Evolutionary conservation across 1,139 yeast species (phyloP), one percentile per base, ranked within the genome.

Genomic region (Yamadazyma atmosphaerica): DNA sequence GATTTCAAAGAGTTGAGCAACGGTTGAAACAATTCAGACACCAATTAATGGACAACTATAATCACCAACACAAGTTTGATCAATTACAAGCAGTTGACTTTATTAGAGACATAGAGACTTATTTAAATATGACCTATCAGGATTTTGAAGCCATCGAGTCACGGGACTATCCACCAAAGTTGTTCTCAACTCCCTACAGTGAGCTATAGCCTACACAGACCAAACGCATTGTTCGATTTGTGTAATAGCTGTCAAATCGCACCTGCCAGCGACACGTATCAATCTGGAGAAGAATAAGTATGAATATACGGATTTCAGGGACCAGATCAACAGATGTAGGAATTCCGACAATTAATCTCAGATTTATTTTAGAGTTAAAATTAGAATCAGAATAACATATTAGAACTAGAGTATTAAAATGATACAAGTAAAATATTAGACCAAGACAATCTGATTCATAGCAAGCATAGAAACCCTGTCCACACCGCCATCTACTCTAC

Each of bases 71-170:
- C 24, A 45, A 46, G 11, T 73, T 74, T 42, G 60, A 67, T 38
- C 74, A 72, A 49, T 11, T 30, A 13, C 17, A 33, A 17, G 11
- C 33, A 4, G 59, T 65, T 22, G 52, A 58, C 16, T 55, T 59
- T 36, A 48, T 72, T 37, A 55, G 63, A 44, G 65, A 59, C 8
- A 54, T 71, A 21, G 71, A 68, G 35, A 46, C 46, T 7, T 73
- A 71, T 45, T 54, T 64, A 35, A 50, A 49, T 10, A 52, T 54
- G 15, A 63, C 74, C 4, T 71, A 71, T 62, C 61, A 55, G 35
- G 74, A 72, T 44, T 70, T 72, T 65, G 69, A 65, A 54, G 43
- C 35, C 1, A 15, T 63, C 28, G 49, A 46, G 8, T 65, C 58
- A 17, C 70, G 63, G 42, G 61, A 27, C 1, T 46, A 38, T 29